A percentile compares a stretch with the other conserved stretches of the same genome.
Conservation (phyloP, 202 grass and related monocot genomes). For the Digitaria exilis region DNA sequence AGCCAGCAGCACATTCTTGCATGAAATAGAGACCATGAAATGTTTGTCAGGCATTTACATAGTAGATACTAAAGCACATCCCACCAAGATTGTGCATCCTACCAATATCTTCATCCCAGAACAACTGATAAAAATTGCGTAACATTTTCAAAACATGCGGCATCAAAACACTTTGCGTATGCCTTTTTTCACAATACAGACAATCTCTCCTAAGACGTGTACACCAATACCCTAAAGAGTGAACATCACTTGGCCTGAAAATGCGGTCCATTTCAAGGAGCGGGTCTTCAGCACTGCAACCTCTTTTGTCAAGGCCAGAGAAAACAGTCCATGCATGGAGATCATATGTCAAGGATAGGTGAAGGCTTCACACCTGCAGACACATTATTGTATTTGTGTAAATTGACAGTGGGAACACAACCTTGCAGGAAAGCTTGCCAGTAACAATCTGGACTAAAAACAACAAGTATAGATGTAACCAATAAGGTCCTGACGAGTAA, state of each 20-base stretch:
- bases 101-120: too few species aligned
- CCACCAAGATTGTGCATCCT: too few species aligned
- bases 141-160: too few species aligned
- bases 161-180: too few species aligned
- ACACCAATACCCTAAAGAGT: too few species aligned
- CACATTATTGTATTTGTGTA: conserved; percentile 26
- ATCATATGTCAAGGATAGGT: conserved; percentile 99
- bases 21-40: too few species aligned
- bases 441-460: conserved; percentile 15
- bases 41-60: too few species aligned
- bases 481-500: background rate
- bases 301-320: conserved; percentile 86
- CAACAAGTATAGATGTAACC: background rate
- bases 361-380: conserved; percentile 84
- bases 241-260: conserved; percentile 77
- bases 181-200: too few species aligned
- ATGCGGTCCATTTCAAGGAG: conserved; percentile 95
- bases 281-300: conserved; percentile 92
- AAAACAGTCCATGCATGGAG: conserved; percentile 99
- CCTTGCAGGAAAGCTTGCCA: background rate
- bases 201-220: too few species aligned
- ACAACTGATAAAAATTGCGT: too few species aligned
- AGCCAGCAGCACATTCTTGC: too few species aligned
- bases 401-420: background rate
- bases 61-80: too few species aligned